Conservation (phyloP, 805 yeast genomes). For the Nakazawaea siamensis region DNA sequence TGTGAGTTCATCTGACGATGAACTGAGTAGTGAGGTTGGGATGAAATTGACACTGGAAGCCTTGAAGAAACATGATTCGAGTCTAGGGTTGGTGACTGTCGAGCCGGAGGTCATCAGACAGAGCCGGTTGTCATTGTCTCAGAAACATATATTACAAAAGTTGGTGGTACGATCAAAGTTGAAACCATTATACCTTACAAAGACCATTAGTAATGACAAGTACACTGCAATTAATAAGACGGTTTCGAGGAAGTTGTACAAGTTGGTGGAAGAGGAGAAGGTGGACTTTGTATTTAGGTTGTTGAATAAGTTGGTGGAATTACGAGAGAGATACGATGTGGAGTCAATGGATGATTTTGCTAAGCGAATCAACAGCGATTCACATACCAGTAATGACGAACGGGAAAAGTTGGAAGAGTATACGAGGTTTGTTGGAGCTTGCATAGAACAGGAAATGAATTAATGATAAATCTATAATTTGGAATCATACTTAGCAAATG, state of each 20-base stretch:
- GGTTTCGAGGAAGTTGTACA: constrained; percentile 54
- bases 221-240: constrained; percentile 56
- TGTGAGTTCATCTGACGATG: constrained; percentile 3
- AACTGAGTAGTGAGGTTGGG: background rate
- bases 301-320: constrained; percentile 19
- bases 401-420: constrained; percentile 1
- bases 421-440: background rate
- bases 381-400: constrained; percentile 4
- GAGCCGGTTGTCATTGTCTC: constrained; percentile 28
- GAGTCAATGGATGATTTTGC: constrained; percentile 14
- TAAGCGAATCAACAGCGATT: constrained; percentile 7
- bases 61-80: background rate
- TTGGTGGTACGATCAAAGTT: constrained; percentile 44
- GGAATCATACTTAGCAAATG: constrained; percentile 13
- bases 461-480: background rate
- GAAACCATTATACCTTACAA: constrained; percentile 36
- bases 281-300: background rate
- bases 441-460: constrained; percentile 1
- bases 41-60: background rate
- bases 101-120: too few species aligned
- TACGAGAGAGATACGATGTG: constrained; percentile 20
- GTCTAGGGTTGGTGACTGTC: background rate
- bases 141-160: constrained; percentile 49
- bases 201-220: constrained; percentile 18
- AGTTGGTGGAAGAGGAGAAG: constrained; percentile 11